Evolutionary conservation across 495 filamentous ascomycete genomes (phyloP), one percentile per base, ranked within the genome.

Genomic region (Podospora conica): DNA sequence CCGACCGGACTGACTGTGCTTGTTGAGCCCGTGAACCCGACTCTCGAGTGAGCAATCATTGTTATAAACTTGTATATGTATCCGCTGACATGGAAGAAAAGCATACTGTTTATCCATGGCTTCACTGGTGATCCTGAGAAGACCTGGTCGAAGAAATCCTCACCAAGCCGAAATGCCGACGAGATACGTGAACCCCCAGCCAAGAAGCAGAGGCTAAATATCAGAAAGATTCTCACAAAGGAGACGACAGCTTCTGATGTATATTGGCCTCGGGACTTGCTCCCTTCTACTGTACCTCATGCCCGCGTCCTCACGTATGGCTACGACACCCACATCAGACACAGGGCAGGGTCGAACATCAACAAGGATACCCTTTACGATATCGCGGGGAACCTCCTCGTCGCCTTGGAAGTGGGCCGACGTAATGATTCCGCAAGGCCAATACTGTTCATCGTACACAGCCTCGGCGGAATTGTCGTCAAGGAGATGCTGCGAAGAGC

Each of bases 381-480:
- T 48, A 74, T 80, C 31, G 75, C 72, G 0, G 65, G 62, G 63
- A 70, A 81, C 63, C 71, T 81, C 20, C 65, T 82, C 15, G 48
- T 76, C 12, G 72, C 67, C 25, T 58, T 83, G 11, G 77, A 76
- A 48, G 66, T 66, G 6, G 15, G 58, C n/a, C 75, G 79, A 20
- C 65, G 68, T 7, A 11, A 23, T 25, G 53, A 72, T 3, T 57
- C 75, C 10, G 61, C 29, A 11, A 72, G 77, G 21, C 82, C 78
- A 1, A 27, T 80, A 0, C 63, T 84, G 9, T 84, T 86, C 66
- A 68, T 85, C 2, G 82, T 70, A 2, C 83, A 86, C 69, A 84
- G 81, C 65, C 74, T 85, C 3, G 81, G 83, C n/a, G 84, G 82
- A 0, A 76, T 84, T 24, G 70, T 85, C 21, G 79, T 83, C 28